These are phyloP conservation scores for Clonostachys rhizophaga DNA, from an alignment of 2,329 filamentous ascomycete genomes.

Conservation along the genomic window DNA sequence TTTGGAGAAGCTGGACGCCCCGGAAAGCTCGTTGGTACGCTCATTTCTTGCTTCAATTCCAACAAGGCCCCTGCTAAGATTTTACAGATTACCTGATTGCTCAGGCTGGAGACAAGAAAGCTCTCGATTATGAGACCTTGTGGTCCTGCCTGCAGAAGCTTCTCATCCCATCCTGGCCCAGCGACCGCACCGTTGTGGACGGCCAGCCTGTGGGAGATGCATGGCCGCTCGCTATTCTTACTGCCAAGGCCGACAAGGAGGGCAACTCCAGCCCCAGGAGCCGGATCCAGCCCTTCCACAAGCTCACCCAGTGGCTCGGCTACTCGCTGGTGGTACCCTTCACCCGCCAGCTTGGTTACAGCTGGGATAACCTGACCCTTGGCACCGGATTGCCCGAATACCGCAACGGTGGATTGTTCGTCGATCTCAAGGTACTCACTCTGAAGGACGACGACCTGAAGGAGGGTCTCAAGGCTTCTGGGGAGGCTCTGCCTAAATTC, in stretches of 20 bases:
- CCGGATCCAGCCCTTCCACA: conserved; percentile 5
- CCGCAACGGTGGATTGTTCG: conserved; percentile 65
- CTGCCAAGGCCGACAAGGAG: not conserved
- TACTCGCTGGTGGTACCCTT: conserved; percentile 70
- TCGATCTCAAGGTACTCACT: conserved; percentile 50
- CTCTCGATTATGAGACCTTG: conserved; percentile 29
- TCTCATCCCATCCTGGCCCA: conserved; percentile 43
- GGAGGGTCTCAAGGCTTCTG: conserved; percentile 34
- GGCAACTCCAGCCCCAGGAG: not conserved
- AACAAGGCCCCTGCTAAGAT: not conserved
- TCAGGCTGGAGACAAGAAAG: conserved; percentile 12
- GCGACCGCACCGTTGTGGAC: conserved; percentile 42
- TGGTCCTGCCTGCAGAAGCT: conserved; percentile 36
- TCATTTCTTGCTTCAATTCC: not conserved
- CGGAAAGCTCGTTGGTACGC: conserved; percentile 40
- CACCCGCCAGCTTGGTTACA: conserved; percentile 41
- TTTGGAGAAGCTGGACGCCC: conserved; percentile 37
- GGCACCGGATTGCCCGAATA: conserved; percentile 69
- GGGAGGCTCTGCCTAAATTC: conserved; percentile 42
- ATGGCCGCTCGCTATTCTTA: conserved; percentile 34
- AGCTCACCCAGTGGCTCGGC: conserved; percentile 56
- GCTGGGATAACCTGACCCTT: conserved; percentile 47
- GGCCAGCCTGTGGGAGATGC: conserved; percentile 42
- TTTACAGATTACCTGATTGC: conserved; percentile 30
- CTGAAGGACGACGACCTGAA: conserved; percentile 39